phyloP scores from a whole-genome alignment of 2,329 filamentous ascomycete genomes.

The Stachybotrys echinatus region DNA sequence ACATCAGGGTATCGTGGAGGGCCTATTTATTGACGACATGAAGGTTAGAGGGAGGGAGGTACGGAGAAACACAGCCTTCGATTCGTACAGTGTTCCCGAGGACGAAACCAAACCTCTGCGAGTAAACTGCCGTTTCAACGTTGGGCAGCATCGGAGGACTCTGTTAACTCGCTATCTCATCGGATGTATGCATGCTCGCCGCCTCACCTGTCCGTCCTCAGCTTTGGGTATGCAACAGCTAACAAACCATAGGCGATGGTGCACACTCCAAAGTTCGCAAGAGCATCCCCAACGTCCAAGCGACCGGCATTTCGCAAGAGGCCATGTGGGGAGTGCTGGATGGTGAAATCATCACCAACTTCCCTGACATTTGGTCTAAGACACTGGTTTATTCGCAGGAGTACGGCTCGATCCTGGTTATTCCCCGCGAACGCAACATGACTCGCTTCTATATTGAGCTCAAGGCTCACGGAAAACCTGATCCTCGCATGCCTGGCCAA shows the following conservation, averaged over 20 bases:
- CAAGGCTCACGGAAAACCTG: slow-evolving; percentile 37
- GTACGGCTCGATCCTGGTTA: slow-evolving; percentile 66
- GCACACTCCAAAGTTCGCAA: slow-evolving; percentile 66
- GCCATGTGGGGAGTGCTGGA: slow-evolving; percentile 67
- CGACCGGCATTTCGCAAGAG: slow-evolving; percentile 48
- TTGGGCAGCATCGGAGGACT: slow-evolving; percentile 42
- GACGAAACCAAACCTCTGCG: slow-evolving; percentile 38
- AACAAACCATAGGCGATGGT: slow-evolving; percentile 49
- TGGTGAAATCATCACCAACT: slow-evolving; percentile 64
- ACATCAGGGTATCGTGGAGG: slow-evolving; percentile 74
- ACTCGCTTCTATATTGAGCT: slow-evolving; percentile 59
- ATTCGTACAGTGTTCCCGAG: slow-evolving; percentile 44
- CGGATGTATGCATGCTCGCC: slow-evolving; percentile 47
- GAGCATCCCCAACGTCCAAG: slow-evolving; percentile 52
- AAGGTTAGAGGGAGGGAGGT: slow-evolving; percentile 58
- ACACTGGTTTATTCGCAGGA: slow-evolving; percentile 63
- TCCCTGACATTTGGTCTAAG: slow-evolving; percentile 72
- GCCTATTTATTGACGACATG: slow-evolving; percentile 64
- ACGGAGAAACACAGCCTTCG: slow-evolving; percentile 58
- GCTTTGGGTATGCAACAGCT: neutral
- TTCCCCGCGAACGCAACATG: slow-evolving; percentile 68
- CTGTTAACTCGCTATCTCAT: slow-evolving; percentile 60
- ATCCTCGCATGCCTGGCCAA: slow-evolving; percentile 41
- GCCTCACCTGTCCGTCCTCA: neutral
- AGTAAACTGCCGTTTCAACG: slow-evolving; percentile 46